Evolutionary conservation across 1,284 basidiomycete species (phyloP), one percentile per base, ranked within the genome.

Genomic region (Ceratorhiza oryzae-sativae): DNA sequence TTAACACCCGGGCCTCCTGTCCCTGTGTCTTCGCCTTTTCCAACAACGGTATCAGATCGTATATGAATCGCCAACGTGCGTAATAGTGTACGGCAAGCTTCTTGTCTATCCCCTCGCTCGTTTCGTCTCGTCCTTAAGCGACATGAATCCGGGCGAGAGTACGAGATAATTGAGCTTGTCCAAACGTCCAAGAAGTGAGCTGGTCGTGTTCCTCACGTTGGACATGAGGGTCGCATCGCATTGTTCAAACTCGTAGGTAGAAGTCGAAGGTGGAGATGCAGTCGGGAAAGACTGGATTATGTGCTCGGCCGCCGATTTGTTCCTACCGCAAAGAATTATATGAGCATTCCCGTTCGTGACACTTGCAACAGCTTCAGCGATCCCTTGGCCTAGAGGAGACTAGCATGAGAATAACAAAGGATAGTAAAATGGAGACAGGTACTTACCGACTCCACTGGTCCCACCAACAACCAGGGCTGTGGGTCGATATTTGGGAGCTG

Each of bases 291-390:
- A 74, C 3, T 76, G 75, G 10, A 84, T 75, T 56, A 83, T 78
- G 3, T 77, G 73, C 0, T 80, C 78, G 10, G 85, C 79, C 49
- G 83, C 80, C 4, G 76, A 75, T 45, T 78, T 78, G 74, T 83
- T 85, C 9, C 84, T 80, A 10, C 84, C 85, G n/a, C 84, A 77
- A 65, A 86, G 81, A 75, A 85, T 76, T 73, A 85, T 83, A 71
- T 82, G 81, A 6, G 80, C 80, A 59, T 82, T 82, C 3, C 84
- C 83, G 41, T 45, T 70, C 34, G 67, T 60, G 20, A 15, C 51
- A 10, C 25, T 15, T 3, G 63, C 63, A 4, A 67, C 41, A 6
- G 78, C 65, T 45, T 68, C 65, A 30, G 65, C 65, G 3, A 68
- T 53, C 12, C 51, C 65, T 58, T 68, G 65, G 5, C 65, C 65